phyloP scores from a whole-genome alignment of 257 asterid genomes.

The Przewalskia tangutica region DNA sequence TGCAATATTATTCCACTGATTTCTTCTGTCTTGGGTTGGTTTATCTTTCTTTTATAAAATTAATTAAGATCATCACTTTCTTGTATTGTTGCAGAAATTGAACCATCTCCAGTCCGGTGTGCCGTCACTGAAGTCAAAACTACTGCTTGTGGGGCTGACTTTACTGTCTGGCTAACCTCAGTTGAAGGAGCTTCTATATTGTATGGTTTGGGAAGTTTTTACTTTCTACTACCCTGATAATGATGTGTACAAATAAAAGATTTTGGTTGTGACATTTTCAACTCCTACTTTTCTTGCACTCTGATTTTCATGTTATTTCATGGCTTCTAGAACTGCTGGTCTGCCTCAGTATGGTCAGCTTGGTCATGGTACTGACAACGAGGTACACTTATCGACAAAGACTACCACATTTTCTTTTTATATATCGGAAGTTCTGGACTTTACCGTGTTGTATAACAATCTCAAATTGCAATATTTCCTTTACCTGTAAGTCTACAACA shows the following conservation, averaged over 20 bases:
- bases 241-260: neutral
- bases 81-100: constrained; percentile 50
- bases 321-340: constrained; percentile 73
- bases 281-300: neutral
- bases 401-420: neutral
- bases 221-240: neutral
- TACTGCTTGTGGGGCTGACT: constrained; percentile 82
- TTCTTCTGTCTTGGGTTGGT: neutral
- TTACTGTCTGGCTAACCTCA: constrained; percentile 90
- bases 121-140: constrained; percentile 49
- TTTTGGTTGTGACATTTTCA: neutral
- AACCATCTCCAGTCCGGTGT: constrained; percentile 71
- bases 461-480: neutral
- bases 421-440: neutral
- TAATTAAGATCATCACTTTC: constrained; percentile 6
- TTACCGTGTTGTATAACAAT: neutral
- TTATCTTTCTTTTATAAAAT: neutral
- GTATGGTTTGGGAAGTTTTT: constrained; percentile 49
- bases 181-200: constrained; percentile 83
- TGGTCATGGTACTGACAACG: constrained; percentile 92
- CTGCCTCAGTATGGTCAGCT: constrained; percentile 98
- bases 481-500: neutral
- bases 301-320: constrained; percentile 20
- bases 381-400: constrained; percentile 35
- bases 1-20: neutral